Conservation (phyloP, 306 rosid genomes). For the Lathyrus oleraceus region DNA sequence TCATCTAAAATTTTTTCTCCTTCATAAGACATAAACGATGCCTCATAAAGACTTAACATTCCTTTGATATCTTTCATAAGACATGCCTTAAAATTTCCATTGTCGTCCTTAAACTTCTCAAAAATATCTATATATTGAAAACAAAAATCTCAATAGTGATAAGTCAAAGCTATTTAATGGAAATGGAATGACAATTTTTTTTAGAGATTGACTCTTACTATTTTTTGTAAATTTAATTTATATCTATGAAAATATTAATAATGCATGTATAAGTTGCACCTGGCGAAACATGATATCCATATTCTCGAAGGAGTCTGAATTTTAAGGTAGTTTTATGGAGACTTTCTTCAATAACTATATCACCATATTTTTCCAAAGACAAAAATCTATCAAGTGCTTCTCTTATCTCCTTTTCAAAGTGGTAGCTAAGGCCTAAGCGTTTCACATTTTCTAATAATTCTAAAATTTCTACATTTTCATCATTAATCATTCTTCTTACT, state of each 20-base stretch:
- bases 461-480: constrained; percentile 26
- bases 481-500: constrained; percentile 43
- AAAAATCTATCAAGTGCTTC: constrained; percentile 28
- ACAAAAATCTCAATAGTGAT: neutral
- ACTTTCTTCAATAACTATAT: neutral
- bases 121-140: constrained; percentile 44
- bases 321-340: constrained; percentile 44
- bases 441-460: constrained; percentile 44
- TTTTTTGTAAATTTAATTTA: no score
- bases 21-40: constrained; percentile 48
- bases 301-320: constrained; percentile 58
- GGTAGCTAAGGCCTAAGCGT: constrained; percentile 44
- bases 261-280: constrained; percentile 25
- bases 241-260: no score
- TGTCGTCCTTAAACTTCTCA: constrained; percentile 35
- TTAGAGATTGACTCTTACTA: no score
- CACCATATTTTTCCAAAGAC: neutral
- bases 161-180: neutral
- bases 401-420: constrained; percentile 40
- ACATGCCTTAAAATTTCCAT: constrained; percentile 30
- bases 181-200: no score
- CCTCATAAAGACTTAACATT: constrained; percentile 58
- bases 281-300: constrained; percentile 40
- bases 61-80: constrained; percentile 44
- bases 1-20: constrained; percentile 54